A percentile compares a stretch with the other conserved stretches of the same genome.
Evolutionary conservation across 345 rosid genomes (phyloP).

Genomic region (Syzygium aromaticum): DNA sequence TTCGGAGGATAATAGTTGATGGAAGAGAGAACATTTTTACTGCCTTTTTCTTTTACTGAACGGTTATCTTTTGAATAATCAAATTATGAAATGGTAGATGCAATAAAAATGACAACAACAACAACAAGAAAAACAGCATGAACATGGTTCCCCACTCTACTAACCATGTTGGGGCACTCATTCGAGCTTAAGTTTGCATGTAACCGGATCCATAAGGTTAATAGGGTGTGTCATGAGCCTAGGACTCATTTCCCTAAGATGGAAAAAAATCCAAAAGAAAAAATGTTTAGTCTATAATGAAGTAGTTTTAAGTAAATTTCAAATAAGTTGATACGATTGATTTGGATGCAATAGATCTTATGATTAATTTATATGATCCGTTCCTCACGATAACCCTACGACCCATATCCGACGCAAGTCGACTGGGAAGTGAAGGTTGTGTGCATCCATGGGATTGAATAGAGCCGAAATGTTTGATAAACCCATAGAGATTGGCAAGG

Average conservation of each 20-base stretch:
- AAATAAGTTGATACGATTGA: not conserved
- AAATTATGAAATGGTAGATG: not conserved
- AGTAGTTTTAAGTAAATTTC: not conserved
- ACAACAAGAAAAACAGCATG: not conserved
- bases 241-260: not conserved
- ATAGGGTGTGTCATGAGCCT: not conserved
- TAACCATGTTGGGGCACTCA: not conserved
- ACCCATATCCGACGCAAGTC: no score
- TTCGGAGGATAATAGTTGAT: not conserved
- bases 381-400: no score
- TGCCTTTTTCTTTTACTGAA: not conserved
- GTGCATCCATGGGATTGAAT: no score
- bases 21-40: no score
- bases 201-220: not conserved
- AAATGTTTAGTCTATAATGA: not conserved
- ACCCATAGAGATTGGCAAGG: no score
- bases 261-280: not conserved
- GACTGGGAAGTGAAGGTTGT: no score
- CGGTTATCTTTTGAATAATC: not conserved
- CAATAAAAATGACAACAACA: not conserved
- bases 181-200: not conserved
- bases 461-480: no score
- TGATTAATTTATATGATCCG: not conserved
- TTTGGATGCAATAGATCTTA: not conserved
- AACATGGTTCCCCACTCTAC: not conserved